Conservation (phyloP, 2,329 filamentous ascomycete species). For the Venturia nashicola region DNA sequence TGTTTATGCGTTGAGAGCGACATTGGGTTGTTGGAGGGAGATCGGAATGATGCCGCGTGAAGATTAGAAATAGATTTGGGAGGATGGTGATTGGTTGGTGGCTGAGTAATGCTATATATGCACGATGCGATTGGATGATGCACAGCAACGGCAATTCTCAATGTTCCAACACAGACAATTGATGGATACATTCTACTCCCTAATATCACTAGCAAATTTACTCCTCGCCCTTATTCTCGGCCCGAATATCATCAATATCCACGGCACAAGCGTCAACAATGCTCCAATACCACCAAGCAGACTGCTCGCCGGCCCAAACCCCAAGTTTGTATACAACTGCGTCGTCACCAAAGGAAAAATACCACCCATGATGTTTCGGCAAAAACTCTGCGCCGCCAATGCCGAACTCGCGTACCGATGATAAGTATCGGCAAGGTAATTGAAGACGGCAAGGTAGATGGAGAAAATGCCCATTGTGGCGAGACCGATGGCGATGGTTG, state of each 20-base stretch:
- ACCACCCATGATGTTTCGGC: slow-evolving; percentile 72
- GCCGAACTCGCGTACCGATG: slow-evolving; percentile 75
- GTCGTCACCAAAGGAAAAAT: slow-evolving; percentile 67
- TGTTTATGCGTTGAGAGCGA: not conserved
- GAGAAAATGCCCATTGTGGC: slow-evolving; percentile 79
- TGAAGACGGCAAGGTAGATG: slow-evolving; percentile 81
- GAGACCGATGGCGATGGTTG: slow-evolving; percentile 55
- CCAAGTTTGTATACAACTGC: slow-evolving; percentile 60
- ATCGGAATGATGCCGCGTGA: not conserved
- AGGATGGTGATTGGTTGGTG: not conserved
- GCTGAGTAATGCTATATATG: not conserved
- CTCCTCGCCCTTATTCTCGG: slow-evolving; percentile 63
- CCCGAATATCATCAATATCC: slow-evolving; percentile 71
- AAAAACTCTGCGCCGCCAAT: slow-evolving; percentile 75
- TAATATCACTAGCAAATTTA: slow-evolving; percentile 48
- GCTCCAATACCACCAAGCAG: slow-evolving; percentile 61
- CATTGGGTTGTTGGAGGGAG: not conserved
- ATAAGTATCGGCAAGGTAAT: slow-evolving; percentile 84
- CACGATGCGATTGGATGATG: not conserved
- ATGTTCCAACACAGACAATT: too few species aligned
- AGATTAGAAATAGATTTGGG: not conserved
- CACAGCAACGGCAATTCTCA: not conserved
- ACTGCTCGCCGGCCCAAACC: slow-evolving; percentile 58
- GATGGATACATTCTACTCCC: not conserved
- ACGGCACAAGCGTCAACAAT: slow-evolving; percentile 67